A percentile compares a stretch with the other conserved stretches of the same genome.
phyloP scores from a whole-genome alignment of 2,329 filamentous ascomycete genomes.

The Fusarium marasasianum region DNA sequence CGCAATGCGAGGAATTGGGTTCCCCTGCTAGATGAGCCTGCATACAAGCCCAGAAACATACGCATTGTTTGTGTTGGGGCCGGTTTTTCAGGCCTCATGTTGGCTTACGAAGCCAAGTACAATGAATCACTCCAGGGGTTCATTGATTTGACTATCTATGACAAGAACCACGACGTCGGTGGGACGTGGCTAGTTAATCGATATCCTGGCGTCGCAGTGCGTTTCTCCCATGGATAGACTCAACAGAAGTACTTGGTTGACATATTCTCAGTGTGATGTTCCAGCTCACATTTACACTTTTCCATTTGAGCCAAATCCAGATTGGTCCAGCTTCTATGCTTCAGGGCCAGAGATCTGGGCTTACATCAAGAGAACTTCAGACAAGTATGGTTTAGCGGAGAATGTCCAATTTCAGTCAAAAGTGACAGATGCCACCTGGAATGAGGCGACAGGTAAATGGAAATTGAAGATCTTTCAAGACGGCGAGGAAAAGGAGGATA shows the following conservation, averaged over 20 bases:
- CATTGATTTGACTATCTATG: neutral
- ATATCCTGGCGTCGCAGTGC: neutral
- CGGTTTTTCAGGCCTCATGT: neutral
- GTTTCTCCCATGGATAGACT: neutral
- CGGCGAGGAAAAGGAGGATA: neutral
- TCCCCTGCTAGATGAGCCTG: neutral
- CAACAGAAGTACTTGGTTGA: rapidly evolving
- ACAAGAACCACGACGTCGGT: neutral
- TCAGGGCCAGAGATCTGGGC: neutral
- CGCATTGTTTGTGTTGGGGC: neutral
- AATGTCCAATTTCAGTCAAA: neutral
- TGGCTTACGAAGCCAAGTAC: neutral
- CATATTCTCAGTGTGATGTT: neutral
- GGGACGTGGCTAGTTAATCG: neutral
- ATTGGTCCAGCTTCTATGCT: neutral
- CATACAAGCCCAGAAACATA: neutral
- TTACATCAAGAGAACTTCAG: neutral
- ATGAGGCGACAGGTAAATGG: neutral
- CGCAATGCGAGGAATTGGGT: neutral
- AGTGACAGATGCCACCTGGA: neutral
- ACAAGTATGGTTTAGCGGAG: neutral
- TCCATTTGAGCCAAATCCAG: neutral
- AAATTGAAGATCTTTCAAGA: neutral
- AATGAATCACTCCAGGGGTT: neutral
- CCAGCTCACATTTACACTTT: neutral